Conservation (phyloP, 306 rosid species). For the Sindora glabra region DNA sequence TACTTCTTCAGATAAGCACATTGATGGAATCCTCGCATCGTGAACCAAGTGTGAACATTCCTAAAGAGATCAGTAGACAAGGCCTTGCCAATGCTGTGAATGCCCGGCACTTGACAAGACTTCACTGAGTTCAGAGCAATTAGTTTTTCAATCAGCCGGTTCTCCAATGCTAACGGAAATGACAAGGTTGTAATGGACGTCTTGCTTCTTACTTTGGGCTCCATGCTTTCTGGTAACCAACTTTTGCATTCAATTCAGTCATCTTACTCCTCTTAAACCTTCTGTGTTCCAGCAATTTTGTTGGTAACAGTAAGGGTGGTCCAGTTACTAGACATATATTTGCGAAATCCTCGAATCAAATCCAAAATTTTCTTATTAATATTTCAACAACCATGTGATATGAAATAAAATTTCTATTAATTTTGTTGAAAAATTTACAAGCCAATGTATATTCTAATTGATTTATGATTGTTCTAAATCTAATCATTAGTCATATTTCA, state of each 20-base stretch:
- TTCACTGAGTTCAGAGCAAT: conserved; percentile 33
- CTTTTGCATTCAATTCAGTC: background rate
- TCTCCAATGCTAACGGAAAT: conserved; percentile 38
- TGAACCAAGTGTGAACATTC: conserved; percentile 38
- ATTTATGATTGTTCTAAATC: too few relatives aligned
- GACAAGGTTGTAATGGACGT: conserved; percentile 23
- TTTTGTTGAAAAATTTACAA: too few relatives aligned
- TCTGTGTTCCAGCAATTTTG: too few relatives aligned
- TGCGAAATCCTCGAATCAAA: too few relatives aligned
- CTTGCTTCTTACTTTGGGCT: conserved; percentile 1
- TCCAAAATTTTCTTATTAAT: too few relatives aligned
- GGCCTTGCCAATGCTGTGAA: conserved; percentile 56
- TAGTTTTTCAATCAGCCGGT: conserved; percentile 31
- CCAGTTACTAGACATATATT: too few relatives aligned
- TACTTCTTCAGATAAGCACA: conserved; percentile 55
- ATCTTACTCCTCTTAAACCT: too few relatives aligned
- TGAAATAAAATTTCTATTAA: too few relatives aligned
- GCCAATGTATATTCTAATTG: too few relatives aligned
- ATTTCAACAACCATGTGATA: too few relatives aligned
- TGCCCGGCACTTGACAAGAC: conserved; percentile 40
- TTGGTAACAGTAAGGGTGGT: too few relatives aligned
- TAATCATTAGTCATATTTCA: too few relatives aligned
- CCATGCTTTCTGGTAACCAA: conserved; percentile 15
- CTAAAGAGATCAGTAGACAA: conserved; percentile 65
- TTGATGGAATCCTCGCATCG: conserved; percentile 58